Evolutionary conservation across 106 monocot species (phyloP).

Genomic region (Agapanthus africanus): DNA sequence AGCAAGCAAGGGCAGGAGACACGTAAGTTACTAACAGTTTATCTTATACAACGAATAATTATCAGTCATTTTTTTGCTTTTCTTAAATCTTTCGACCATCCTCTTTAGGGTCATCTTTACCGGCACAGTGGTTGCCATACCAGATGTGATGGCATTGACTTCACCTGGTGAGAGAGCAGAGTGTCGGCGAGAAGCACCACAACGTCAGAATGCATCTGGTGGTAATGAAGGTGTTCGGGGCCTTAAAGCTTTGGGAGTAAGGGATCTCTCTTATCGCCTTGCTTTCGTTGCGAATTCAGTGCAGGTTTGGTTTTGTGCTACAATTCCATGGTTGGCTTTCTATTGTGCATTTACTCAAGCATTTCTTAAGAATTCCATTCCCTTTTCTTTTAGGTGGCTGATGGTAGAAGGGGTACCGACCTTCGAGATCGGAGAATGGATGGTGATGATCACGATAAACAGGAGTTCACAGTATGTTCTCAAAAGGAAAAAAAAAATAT

Average conservation of each 20-base stretch:
- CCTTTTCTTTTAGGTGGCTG: conserved; percentile 46
- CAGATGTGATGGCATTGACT: conserved; percentile 91
- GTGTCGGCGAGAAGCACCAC: conserved; percentile 70
- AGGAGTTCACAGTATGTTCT: conserved; percentile 73
- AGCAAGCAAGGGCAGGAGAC: conserved; percentile 90
- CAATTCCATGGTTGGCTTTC: background rate
- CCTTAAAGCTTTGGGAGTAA: conserved; percentile 66
- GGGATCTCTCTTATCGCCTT: conserved; percentile 88
- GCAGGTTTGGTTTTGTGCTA: conserved; percentile 48
- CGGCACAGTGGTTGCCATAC: conserved; percentile 80
- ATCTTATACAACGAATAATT: background rate
- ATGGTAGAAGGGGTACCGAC: conserved; percentile 60
- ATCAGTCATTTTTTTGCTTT: background rate
- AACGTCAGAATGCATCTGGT: conserved; percentile 45
- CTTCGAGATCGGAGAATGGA: conserved; percentile 69
- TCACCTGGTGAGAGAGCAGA: conserved; percentile 97
- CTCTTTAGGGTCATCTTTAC: conserved; percentile 93
- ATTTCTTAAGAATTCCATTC: background rate
- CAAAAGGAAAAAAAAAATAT: background rate
- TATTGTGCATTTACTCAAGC: conserved; percentile 2
- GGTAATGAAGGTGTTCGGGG: conserved; percentile 80
- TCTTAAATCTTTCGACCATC: conserved; percentile 18
- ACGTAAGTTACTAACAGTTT: conserved; percentile 39
- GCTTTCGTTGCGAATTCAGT: conserved; percentile 96
- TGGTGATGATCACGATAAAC: conserved; percentile 61